Conservation (phyloP, 1,284 basidiomycete genomes). For the Pseudozyma sp. region DNA sequence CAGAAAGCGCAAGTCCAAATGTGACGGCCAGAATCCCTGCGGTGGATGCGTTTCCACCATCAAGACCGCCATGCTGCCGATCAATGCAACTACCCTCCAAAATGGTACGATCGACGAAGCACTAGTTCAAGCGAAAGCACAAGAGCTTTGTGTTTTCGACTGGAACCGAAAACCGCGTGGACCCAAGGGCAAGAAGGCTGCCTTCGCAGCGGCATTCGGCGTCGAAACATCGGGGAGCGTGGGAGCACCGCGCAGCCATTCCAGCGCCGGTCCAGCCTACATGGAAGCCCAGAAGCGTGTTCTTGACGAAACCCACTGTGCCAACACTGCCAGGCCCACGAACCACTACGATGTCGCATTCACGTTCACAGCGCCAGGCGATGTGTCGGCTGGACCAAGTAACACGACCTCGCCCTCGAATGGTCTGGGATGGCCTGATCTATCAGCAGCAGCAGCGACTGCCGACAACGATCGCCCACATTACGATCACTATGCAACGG, state of each 20-base stretch:
- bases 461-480: conserved; percentile 10
- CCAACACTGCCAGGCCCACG: neutral
- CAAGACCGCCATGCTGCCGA: conserved; percentile 41
- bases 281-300: conserved; percentile 46
- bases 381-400: conserved; percentile 1
- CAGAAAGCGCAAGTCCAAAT: conserved; percentile 57
- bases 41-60: conserved; percentile 50
- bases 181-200: conserved; percentile 55
- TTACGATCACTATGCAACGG: conserved; percentile 26
- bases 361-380: conserved; percentile 16
- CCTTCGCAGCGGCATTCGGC: conserved; percentile 42
- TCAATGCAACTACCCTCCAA: conserved; percentile 33
- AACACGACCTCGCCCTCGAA: conserved; percentile 8
- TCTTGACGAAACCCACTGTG: conserved; percentile 20
- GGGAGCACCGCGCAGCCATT: conserved; percentile 45
- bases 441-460: neutral
- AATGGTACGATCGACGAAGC: conserved; percentile 31
- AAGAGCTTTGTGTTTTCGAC: conserved; percentile 55
- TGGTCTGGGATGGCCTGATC: conserved; percentile 6
- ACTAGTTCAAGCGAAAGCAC: conserved; percentile 34
- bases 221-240: conserved; percentile 20
- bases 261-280: conserved; percentile 46
- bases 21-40: conserved; percentile 56
- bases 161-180: conserved; percentile 60
- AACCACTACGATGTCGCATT: conserved; percentile 15